Percentiles rank a stretch among this genome's conserved stretches.
phyloP scores from a whole-genome alignment of 257 asterid genomes.

The Echium plantagineum region DNA sequence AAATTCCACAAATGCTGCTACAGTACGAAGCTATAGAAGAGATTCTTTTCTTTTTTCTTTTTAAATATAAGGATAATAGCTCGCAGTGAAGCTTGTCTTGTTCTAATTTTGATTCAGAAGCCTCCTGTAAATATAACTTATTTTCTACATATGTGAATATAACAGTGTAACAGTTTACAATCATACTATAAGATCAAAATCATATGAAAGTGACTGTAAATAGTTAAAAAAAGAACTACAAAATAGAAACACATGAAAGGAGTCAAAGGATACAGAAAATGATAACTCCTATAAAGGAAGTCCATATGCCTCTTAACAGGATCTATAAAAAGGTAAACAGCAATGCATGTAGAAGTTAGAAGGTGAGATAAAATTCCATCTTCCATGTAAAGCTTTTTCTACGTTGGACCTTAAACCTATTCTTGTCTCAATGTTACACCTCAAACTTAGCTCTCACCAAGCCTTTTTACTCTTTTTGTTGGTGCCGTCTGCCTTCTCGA shows the following conservation, averaged over 20 bases:
- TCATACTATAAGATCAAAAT: background rate
- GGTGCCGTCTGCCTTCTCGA: constrained; percentile 26
- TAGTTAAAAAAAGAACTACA: too few relatives aligned
- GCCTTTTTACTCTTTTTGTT: constrained; percentile 24
- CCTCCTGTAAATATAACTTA: constrained; percentile 20
- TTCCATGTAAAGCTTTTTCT: constrained; percentile 16
- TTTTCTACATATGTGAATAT: constrained; percentile 40
- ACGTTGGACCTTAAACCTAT: background rate
- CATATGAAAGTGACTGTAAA: background rate
- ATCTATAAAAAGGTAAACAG: background rate
- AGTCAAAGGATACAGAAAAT: constrained; percentile 5
- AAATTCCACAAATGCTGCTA: constrained; percentile 4
- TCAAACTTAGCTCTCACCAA: constrained; percentile 6
- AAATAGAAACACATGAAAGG: background rate
- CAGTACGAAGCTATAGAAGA: constrained; percentile 9
- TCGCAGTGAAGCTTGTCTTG: constrained; percentile 15
- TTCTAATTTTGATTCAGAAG: constrained; percentile 26
- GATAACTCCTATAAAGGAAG: too few relatives aligned
- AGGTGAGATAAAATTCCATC: constrained; percentile 16
- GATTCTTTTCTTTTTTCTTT: constrained; percentile 6
- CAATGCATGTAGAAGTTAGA: background rate
- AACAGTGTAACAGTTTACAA: constrained; percentile 14
- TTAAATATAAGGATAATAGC: constrained; percentile 10
- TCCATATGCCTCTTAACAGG: constrained; percentile 12
- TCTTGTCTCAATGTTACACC: constrained; percentile 3